Evolutionary conservation across 768 basidiomycete species (phyloP), one percentile per base, ranked within the genome.

Genomic region (Boletus subcaerulescens): DNA sequence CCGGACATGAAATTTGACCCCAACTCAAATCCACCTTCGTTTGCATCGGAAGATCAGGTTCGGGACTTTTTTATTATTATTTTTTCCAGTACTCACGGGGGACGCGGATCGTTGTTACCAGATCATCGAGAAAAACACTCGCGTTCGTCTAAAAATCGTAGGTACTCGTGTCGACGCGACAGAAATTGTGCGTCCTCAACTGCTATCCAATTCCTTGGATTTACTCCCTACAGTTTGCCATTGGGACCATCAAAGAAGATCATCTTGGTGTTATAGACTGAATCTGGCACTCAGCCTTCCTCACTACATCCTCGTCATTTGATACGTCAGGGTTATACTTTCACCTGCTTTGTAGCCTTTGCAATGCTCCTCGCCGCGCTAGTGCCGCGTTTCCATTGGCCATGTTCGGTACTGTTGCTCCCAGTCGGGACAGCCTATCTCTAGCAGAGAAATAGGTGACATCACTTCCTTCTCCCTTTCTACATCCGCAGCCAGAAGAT

Each of bases 221-320:
- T 55, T 36, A 52, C 43, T 29, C 47, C n/a, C 1, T 26, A 2
- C 56, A 97, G 94, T 98, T 98, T 64, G 94, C 94, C 2, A 98
- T 98, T 60, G 96, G 94, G 10, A 93, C 91, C 4, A 97, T 98
- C 72, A 99, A 98, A 76, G 96, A 98, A 71, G 96, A 98, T 69
- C 96, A 94, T 71, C 76, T 98, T 29, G 96, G 96, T 45, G 92
- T 96, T 50, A 91, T 95, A 63, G 91, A 92, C 58, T 91, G 67
- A 65, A 33, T 38, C 40, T 45, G 41, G 35, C 41, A 1, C n/a
- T n/a, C 39, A 22, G 11, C 42, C 48, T 33, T 44, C 31, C 26
- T 44, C 26, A 17, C 32, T 32, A 40, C 43, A 42, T 47, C 43
- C 40, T 35, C n/a, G 18, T 45, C 22, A 17, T 50, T 17, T 55